A percentile compares a stretch with the other conserved stretches of the same genome.
Evolutionary conservation across 345 rosid genomes (phyloP).

Genomic region (Pelargonium nanum): DNA sequence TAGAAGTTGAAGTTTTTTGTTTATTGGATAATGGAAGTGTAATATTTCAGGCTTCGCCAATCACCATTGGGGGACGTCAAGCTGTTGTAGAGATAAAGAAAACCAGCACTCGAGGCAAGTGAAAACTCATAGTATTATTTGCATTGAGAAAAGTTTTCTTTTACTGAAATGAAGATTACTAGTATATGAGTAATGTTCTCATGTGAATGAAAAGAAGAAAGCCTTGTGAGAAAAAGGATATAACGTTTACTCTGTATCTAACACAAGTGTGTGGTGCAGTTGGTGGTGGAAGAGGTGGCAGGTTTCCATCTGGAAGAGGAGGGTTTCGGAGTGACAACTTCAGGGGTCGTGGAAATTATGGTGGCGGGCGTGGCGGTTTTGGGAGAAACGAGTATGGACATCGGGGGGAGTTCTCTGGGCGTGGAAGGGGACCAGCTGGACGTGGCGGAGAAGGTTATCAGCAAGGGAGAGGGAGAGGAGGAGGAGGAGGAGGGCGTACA

Average conservation of each 20-base stretch:
- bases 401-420: conserved; percentile 13
- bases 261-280: conserved; percentile 5
- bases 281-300: conserved; percentile 12
- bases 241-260: neutral
- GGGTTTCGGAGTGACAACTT: conserved; percentile 15
- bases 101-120: conserved; percentile 52
- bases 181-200: no score
- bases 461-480: conserved; percentile 9
- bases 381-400: conserved; percentile 13
- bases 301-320: conserved; percentile 14
- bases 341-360: conserved; percentile 14
- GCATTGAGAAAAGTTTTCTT: no score
- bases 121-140: neutral
- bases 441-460: conserved; percentile 15
- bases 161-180: no score
- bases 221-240: neutral
- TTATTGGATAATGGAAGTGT: neutral
- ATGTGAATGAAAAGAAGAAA: neutral
- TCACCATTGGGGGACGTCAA: conserved; percentile 44
- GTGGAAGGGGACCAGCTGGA: conserved; percentile 10
- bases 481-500: conserved; percentile 1
- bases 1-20: neutral
- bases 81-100: conserved; percentile 68
- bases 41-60: conserved; percentile 59
- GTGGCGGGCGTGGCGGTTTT: conserved; percentile 14